Conservation (phyloP, 2,329 filamentous ascomycete genomes). For the Dactylonectria macrodidyma region DNA sequence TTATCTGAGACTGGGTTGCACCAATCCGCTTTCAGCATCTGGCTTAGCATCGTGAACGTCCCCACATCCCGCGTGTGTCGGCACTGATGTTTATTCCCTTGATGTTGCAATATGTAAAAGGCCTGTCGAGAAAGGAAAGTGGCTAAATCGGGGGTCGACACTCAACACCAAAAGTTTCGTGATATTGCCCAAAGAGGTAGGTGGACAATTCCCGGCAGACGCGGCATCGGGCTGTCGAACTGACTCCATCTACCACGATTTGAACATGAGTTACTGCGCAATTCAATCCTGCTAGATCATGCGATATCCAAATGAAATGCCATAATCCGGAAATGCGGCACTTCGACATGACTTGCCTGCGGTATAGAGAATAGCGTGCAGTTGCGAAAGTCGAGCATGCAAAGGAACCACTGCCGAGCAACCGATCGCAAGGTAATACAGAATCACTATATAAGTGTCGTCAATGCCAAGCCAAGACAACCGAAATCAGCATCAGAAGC, state of each 20-base stretch:
- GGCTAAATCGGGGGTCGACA: slow-evolving; percentile 7
- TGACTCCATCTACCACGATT: not conserved
- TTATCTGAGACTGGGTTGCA: not conserved
- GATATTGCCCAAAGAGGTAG: slow-evolving; percentile 27
- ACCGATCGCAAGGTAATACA: not conserved
- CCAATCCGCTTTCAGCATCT: slow-evolving; percentile 5
- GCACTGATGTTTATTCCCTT: slow-evolving; percentile 11
- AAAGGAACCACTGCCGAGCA: slow-evolving; percentile 4
- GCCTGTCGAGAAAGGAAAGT: slow-evolving; percentile 35
- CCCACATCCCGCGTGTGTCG: slow-evolving; percentile 5
- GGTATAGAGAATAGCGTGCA: not conserved
- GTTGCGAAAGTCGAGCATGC: not conserved
- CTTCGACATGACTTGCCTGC: not conserved
- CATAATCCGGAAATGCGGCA: not conserved
- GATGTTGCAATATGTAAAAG: slow-evolving; percentile 28
- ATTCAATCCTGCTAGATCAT: not conserved
- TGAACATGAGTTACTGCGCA: not conserved
- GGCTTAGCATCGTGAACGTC: slow-evolving; percentile 8
- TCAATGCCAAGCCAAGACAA: slow-evolving; percentile 1
- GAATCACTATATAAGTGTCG: slow-evolving; percentile 4
- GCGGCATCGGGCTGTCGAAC: not conserved
- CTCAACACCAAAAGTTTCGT: slow-evolving; percentile 18
- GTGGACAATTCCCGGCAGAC: slow-evolving; percentile 6
- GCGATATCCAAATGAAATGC: not conserved
- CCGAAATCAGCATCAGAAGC: slow-evolving; percentile 18